Conservation (phyloP, 225 moss, liverwort and hornwort genomes). For the Pseudoscleropodium purum region DNA sequence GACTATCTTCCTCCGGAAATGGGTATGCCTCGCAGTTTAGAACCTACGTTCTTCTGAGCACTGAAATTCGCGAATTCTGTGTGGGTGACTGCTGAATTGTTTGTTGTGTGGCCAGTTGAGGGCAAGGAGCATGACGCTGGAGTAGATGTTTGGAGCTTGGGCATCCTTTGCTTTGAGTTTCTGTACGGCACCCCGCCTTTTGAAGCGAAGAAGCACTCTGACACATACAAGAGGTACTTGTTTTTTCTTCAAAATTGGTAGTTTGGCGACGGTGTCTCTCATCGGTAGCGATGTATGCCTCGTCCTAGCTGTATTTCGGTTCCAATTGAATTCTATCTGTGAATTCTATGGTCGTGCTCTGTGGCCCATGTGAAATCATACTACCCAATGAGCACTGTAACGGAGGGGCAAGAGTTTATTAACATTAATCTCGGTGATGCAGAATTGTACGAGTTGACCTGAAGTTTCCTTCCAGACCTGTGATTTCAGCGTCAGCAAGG, state of each 20-base stretch:
- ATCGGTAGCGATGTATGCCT: neutral
- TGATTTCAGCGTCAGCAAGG: constrained; percentile 65
- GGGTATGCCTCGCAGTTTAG: constrained; percentile 27
- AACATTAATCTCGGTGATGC: neutral
- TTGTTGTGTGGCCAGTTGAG: constrained; percentile 41
- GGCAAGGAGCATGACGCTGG: constrained; percentile 88
- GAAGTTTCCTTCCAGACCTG: constrained; percentile 72
- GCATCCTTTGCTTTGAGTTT: constrained; percentile 92
- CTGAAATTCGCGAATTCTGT: neutral
- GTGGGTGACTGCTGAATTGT: neutral
- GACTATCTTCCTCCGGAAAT: constrained; percentile 98
- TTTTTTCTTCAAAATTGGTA: neutral
- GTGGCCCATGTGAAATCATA: too few species aligned
- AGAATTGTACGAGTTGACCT: constrained; percentile 82
- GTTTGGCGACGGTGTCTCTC: too few species aligned
- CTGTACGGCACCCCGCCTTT: constrained; percentile 82
- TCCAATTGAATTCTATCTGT: too few species aligned
- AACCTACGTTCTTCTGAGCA: too few species aligned
- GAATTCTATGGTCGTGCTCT: neutral
- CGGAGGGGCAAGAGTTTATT: neutral
- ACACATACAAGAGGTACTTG: constrained; percentile 71
- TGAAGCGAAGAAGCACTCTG: constrained; percentile 79
- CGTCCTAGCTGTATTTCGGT: too few species aligned
- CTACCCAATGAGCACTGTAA: too few species aligned
- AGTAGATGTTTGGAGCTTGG: constrained; percentile 97